phyloP scores from a whole-genome alignment of 2,329 filamentous ascomycete genomes.

The Neonectria hederae region DNA sequence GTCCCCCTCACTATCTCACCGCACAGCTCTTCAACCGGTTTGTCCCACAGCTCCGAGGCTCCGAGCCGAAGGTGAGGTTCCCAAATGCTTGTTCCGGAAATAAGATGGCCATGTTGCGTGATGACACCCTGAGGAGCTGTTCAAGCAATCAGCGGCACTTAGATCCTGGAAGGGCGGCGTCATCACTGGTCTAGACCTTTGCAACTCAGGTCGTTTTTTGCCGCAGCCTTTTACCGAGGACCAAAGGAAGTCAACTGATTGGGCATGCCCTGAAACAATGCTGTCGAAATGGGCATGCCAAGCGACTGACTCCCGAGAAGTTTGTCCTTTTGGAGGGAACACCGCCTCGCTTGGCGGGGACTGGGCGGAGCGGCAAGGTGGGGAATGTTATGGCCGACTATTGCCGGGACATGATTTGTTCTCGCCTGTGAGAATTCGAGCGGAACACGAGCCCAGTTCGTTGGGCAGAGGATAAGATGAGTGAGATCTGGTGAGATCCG shows the following conservation, averaged over 20 bases:
- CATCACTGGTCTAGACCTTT: constrained; percentile 10
- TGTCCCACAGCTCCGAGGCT: constrained; percentile 6
- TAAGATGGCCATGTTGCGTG: constrained; percentile 34
- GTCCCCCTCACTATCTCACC: background rate
- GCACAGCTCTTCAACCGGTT: background rate
- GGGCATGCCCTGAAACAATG: background rate
- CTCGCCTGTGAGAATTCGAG: background rate
- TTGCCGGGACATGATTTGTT: constrained; percentile 7
- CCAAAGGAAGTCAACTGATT: constrained; percentile 7
- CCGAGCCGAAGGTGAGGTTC: constrained; percentile 9
- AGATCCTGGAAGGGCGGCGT: constrained; percentile 10
- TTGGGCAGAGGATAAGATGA: background rate
- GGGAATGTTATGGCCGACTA: constrained; percentile 21
- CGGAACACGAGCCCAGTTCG: background rate
- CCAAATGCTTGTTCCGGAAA: constrained; percentile 30
- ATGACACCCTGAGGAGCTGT: constrained; percentile 14
- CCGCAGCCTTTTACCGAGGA: constrained; percentile 25
- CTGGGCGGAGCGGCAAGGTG: background rate
- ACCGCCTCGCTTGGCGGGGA: background rate
- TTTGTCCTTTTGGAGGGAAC: background rate
- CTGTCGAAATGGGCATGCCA: background rate
- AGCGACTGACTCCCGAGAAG: background rate
- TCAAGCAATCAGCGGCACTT: constrained; percentile 30
- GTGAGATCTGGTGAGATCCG: constrained; percentile 13
- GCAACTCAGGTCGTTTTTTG: constrained; percentile 15